phyloP scores from a whole-genome alignment of 1,139 yeast genomes.

The Yamadazyma spencermartinsiae region DNA sequence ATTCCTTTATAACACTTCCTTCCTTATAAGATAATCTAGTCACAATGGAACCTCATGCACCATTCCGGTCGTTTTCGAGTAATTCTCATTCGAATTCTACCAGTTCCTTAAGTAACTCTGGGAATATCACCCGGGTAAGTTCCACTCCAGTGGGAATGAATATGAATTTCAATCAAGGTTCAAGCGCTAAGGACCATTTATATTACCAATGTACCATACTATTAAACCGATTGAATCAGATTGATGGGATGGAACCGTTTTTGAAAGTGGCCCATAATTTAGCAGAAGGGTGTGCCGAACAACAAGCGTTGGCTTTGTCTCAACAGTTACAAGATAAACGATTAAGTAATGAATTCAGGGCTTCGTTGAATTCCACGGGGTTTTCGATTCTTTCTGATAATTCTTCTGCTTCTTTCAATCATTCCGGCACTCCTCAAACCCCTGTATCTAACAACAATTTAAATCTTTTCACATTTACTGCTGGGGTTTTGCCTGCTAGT shows the following conservation, averaged over 20 bases:
- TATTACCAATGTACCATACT: constrained; percentile 69
- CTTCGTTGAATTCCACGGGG: constrained; percentile 23
- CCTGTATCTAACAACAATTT: constrained; percentile 16
- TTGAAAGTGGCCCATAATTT: constrained; percentile 52
- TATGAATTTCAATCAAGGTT: constrained; percentile 58
- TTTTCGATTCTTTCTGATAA: constrained; percentile 27
- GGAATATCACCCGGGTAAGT: constrained; percentile 37
- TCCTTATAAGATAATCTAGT: not conserved
- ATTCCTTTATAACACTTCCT: no score
- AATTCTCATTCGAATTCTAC: constrained; percentile 30
- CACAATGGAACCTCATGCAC: constrained; percentile 20
- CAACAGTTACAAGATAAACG: constrained; percentile 31
- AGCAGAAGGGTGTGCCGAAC: constrained; percentile 70
- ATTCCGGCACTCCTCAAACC: constrained; percentile 4
- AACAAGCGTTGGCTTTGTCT: constrained; percentile 64
- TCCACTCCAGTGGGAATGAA: constrained; percentile 46
- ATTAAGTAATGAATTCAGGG: constrained; percentile 25
- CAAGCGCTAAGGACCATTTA: constrained; percentile 69
- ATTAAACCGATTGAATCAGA: constrained; percentile 55
- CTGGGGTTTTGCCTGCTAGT: constrained; percentile 74
- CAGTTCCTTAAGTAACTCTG: constrained; percentile 18
- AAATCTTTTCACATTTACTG: constrained; percentile 61
- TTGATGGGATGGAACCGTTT: constrained; percentile 75
- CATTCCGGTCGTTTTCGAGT: constrained; percentile 41
- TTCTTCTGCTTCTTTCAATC: constrained; percentile 15